These are phyloP conservation scores for Aspergillus spinulosporus DNA, from an alignment of 2,329 filamentous ascomycete species.

Conservation along the genomic window DNA sequence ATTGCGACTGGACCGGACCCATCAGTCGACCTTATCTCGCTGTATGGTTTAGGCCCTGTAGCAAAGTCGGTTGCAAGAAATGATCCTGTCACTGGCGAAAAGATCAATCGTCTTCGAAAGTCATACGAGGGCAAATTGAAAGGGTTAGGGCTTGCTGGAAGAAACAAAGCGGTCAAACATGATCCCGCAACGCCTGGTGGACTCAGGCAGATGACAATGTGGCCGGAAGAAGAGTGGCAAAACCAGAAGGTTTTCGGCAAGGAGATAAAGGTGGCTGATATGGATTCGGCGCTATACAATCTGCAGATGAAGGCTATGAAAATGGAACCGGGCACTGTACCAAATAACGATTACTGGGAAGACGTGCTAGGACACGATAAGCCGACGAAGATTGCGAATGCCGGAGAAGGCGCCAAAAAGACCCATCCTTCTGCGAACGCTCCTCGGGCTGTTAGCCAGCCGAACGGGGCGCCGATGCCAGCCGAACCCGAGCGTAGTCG, in stretches of 20 bases:
- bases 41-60: conserved; percentile 58
- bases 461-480: conserved; percentile 29
- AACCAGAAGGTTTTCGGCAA: conserved; percentile 51
- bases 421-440: conserved; percentile 25
- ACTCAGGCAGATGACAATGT: conserved; percentile 46
- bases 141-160: conserved; percentile 47
- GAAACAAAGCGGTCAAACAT: conserved; percentile 50
- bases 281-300: conserved; percentile 44
- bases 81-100: conserved; percentile 64
- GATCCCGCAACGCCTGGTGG: conserved; percentile 42
- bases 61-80: conserved; percentile 60
- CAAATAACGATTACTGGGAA: conserved; percentile 52
- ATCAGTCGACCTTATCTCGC: conserved; percentile 58
- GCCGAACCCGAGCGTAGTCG: conserved; percentile 40
- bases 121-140: conserved; percentile 55
- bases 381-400: conserved; percentile 35
- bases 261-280: conserved; percentile 46
- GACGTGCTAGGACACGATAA: conserved; percentile 52
- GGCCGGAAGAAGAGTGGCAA: conserved; percentile 54
- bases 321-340: conserved; percentile 48
- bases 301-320: conserved; percentile 49
- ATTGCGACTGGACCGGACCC: conserved; percentile 56
- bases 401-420: conserved; percentile 35
- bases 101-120: conserved; percentile 62
- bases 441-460: conserved; percentile 28